phyloP scores from a whole-genome alignment of 768 basidiomycete genomes.

The Paxillus rubicundulus region DNA sequence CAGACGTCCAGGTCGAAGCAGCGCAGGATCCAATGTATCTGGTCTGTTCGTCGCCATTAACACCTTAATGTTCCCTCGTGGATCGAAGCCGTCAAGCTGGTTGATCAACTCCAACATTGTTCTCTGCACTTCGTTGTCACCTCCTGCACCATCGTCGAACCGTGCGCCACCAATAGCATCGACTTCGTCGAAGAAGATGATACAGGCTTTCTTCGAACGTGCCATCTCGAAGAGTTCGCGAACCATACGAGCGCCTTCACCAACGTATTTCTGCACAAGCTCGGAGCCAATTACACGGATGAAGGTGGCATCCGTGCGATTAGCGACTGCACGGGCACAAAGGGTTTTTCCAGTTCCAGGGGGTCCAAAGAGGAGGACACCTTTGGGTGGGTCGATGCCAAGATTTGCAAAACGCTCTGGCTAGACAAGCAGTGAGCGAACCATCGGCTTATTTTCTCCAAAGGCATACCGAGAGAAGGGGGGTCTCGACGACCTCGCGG shows the following conservation, averaged over 20 bases:
- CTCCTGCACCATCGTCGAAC: conserved; percentile 97
- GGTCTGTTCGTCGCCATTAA: conserved; percentile 99
- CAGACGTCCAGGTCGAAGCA: conserved; percentile 91
- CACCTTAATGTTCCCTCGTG: conserved; percentile 99
- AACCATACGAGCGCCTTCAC: conserved; percentile 98
- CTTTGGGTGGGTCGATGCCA: conserved; percentile 98
- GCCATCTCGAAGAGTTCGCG: conserved; percentile 99
- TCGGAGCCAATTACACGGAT: conserved; percentile 99
- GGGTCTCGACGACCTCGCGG: conserved; percentile 96
- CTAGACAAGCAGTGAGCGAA: conserved; percentile 43
- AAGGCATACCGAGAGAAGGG: conserved; percentile 78
- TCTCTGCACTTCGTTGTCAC: conserved; percentile 98
- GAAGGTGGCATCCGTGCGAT: conserved; percentile 97
- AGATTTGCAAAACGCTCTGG: conserved; percentile 98
- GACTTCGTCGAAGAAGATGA: conserved; percentile 99
- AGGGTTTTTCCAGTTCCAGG: conserved; percentile 99
- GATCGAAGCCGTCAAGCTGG: conserved; percentile 97
- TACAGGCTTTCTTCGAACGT: conserved; percentile 96
- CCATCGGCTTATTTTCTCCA: neutral
- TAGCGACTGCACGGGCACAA: conserved; percentile 96
- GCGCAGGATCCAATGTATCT: conserved; percentile 95
- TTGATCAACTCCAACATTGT: conserved; percentile 99
- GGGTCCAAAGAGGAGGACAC: conserved; percentile 92
- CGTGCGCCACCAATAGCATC: conserved; percentile 98
- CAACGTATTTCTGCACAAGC: conserved; percentile 99